Evolutionary conservation across 306 rosid genomes (phyloP), one percentile per base, ranked within the genome.

Genomic region (Acmispon strigosus): DNA sequence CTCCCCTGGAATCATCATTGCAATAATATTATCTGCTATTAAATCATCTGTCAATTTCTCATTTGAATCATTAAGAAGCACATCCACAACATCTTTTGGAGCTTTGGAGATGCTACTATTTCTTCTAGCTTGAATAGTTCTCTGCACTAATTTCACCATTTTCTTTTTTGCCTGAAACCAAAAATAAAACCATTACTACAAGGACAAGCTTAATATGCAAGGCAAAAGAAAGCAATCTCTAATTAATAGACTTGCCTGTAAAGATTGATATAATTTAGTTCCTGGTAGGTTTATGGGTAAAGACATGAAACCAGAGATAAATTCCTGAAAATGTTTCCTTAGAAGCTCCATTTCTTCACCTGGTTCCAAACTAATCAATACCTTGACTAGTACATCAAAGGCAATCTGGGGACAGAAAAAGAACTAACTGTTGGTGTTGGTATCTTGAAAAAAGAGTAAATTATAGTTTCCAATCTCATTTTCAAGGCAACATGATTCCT

Each of bases 1-100:
- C 81, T 94, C 98, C 29, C 98, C 98, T 13, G 98, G 98, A 76
- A 94, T 94, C 98, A 94, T 90, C 98, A 94, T 94, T 69, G 90
- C 98, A 56, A 94, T 94, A 83, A 87, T 85, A 77, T 94, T 94
- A 73, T 79, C 96, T 63, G 98, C 96, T 84, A 94, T 91, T 50
- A 91, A 84, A 70, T 90, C 85, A 54, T 84, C 92, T 3, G 90
- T 90, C 44, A 91, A 78, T 70, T 73, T 81, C 48, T 85, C 89
- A 75, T 83, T 89, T 71, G 80, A 76, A 86, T 89, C 98, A 45
- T 81, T 80, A n/a, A 94, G 86, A 75, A 94, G 85, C 64, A 89
- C 92, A 72, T 91, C 97, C 81, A 91, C 83, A 27, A 91, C 95
- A 85, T 94, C 97, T 75, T 62, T 86, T 62, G 97, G 85, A 76